Evolutionary conservation across 805 yeast genomes (phyloP).

Genomic region (Dipodascus geniculatus): DNA sequence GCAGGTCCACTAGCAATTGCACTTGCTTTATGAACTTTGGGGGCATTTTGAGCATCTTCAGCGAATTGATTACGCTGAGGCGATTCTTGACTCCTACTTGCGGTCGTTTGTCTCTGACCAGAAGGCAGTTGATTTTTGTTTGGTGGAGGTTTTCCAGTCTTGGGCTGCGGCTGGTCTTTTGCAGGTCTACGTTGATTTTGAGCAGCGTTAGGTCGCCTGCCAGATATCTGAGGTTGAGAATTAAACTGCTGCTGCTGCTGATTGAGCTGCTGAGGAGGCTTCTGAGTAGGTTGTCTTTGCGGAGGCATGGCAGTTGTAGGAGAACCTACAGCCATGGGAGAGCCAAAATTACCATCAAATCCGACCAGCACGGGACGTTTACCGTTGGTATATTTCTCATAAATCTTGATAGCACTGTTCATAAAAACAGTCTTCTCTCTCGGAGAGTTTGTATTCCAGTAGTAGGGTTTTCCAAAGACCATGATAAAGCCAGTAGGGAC

Average conservation of each 20-base stretch:
- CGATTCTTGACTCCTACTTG: not conserved
- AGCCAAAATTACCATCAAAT: conserved; percentile 34
- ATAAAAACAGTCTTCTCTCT: conserved; percentile 50
- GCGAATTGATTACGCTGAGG: not conserved
- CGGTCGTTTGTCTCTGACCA: not conserved
- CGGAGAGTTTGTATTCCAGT: conserved; percentile 60
- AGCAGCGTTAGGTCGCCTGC: conserved; percentile 4
- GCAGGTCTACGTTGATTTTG: conserved; percentile 3
- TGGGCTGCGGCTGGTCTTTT: not conserved
- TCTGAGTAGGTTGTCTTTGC: not conserved
- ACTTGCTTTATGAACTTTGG: not conserved
- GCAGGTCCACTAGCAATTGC: not conserved
- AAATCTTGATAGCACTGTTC: conserved; percentile 39
- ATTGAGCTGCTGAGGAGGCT: not conserved
- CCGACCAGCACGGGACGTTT: conserved; percentile 40
- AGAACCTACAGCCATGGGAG: conserved; percentile 1
- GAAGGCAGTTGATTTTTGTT: not conserved
- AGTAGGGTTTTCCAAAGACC: conserved; percentile 64
- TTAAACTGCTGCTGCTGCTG: conserved; percentile 3
- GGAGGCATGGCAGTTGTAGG: not conserved
- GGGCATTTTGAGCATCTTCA: not conserved
- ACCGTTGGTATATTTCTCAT: conserved; percentile 44
- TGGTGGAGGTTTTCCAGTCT: not conserved
- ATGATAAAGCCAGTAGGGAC: conserved; percentile 32
- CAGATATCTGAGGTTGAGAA: conserved; percentile 5